Evolutionary conservation across 2,329 filamentous ascomycete species (phyloP).

Genomic region (Colletotrichum limetticola): DNA sequence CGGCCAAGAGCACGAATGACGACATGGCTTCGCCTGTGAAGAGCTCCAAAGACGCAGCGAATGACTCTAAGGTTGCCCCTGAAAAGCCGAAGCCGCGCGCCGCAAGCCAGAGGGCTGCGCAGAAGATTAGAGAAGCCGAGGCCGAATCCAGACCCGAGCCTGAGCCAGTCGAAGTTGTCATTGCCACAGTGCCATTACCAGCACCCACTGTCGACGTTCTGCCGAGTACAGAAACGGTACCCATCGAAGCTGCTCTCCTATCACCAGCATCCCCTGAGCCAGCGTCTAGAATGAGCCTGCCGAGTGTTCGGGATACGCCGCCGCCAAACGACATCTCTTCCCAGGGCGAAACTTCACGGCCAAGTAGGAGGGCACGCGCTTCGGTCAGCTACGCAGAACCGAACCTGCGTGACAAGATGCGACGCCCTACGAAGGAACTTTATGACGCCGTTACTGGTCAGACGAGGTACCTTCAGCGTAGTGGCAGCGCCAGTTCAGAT

Average conservation of each 20-base stretch:
- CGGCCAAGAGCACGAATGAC: slow-evolving; percentile 69
- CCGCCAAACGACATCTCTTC: slow-evolving; percentile 68
- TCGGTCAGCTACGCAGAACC: slow-evolving; percentile 86
- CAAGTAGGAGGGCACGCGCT: slow-evolving; percentile 73
- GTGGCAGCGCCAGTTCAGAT: slow-evolving; percentile 48
- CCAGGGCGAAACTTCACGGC: slow-evolving; percentile 68
- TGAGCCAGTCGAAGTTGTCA: slow-evolving; percentile 8
- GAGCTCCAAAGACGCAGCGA: slow-evolving; percentile 44
- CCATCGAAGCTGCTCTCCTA: slow-evolving; percentile 53
- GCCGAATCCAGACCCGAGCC: background rate
- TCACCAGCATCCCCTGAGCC: slow-evolving; percentile 62
- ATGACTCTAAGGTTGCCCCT: slow-evolving; percentile 30
- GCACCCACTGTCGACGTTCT: slow-evolving; percentile 28
- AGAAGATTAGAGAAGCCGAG: slow-evolving; percentile 44
- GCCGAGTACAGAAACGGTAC: slow-evolving; percentile 42
- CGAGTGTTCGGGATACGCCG: slow-evolving; percentile 65
- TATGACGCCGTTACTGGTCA: slow-evolving; percentile 79
- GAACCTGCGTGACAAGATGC: slow-evolving; percentile 85
- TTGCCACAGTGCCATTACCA: slow-evolving; percentile 9
- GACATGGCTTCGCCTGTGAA: slow-evolving; percentile 70
- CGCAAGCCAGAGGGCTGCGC: slow-evolving; percentile 37
- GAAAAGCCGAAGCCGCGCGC: slow-evolving; percentile 45
- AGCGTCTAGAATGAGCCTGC: slow-evolving; percentile 45
- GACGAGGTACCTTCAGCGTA: slow-evolving; percentile 54
- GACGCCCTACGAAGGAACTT: slow-evolving; percentile 80